These are phyloP conservation scores for Apophysomyces sp. DNA, from an alignment of 371 early-diverging fungal species.

Conservation along the genomic window DNA sequence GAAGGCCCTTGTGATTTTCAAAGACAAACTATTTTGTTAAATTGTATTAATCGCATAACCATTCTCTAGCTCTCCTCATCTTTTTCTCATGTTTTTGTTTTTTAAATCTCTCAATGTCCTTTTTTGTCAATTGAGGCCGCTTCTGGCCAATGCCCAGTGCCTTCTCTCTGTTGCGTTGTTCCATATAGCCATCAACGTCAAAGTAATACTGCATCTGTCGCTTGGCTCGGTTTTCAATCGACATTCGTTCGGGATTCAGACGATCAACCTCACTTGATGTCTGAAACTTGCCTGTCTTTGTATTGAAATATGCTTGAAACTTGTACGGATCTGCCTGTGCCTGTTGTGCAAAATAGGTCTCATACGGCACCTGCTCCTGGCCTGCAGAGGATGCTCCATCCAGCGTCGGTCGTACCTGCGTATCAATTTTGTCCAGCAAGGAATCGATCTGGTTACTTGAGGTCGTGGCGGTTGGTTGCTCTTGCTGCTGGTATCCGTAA, in stretches of 20 bases:
- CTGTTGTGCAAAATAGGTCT: background rate
- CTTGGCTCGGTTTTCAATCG: slow-evolving; percentile 38
- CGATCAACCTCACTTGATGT: slow-evolving; percentile 34
- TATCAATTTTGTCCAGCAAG: slow-evolving; percentile 43
- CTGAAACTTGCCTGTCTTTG: slow-evolving; percentile 52
- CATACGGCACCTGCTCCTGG: background rate
- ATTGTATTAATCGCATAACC: slow-evolving; percentile 34
- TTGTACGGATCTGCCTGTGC: slow-evolving; percentile 22
- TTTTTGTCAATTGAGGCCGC: slow-evolving; percentile 30
- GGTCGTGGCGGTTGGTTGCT: background rate
- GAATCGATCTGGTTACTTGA: slow-evolving; percentile 16
- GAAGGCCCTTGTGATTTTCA: background rate
- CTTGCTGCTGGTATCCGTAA: slow-evolving; percentile 6
- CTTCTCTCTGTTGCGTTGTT: slow-evolving; percentile 10
- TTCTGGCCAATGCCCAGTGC: slow-evolving; percentile 7
- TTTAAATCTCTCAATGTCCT: slow-evolving; percentile 43
- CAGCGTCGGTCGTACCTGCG: slow-evolving; percentile 30
- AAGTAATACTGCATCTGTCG: slow-evolving; percentile 50
- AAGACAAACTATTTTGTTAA: background rate
- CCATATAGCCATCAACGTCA: slow-evolving; percentile 48
- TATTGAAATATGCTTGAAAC: slow-evolving; percentile 50
- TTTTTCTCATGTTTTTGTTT: slow-evolving; percentile 45
- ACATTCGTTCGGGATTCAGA: slow-evolving; percentile 37
- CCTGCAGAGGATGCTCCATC: slow-evolving; percentile 17
- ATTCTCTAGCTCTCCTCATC: slow-evolving; percentile 37